phyloP scores from a whole-genome alignment of 441 rosid species.

The Mallotus repandus region DNA sequence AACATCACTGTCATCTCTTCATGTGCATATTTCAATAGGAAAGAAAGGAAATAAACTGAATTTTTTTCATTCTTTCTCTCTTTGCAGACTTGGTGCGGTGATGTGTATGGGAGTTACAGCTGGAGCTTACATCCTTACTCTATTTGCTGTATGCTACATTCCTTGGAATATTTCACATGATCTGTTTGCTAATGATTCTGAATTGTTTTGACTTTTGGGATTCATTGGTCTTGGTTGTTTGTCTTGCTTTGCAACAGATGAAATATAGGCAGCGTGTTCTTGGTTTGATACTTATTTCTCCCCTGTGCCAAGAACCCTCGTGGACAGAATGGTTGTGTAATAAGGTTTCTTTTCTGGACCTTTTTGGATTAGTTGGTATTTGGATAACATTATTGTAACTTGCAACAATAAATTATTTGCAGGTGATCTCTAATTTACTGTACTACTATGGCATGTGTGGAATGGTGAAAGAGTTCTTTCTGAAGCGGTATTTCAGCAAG shows the following conservation, averaged over 20 bases:
- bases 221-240: slow-evolving; percentile 14
- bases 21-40: background rate
- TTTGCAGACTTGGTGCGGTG: slow-evolving; percentile 79
- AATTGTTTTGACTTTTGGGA: background rate
- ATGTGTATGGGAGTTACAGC: slow-evolving; percentile 98
- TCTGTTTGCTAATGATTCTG: slow-evolving; percentile 5
- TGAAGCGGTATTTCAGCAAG: slow-evolving; percentile 93
- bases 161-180: background rate
- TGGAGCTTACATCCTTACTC: slow-evolving; percentile 91
- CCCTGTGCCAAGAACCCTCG: slow-evolving; percentile 87
- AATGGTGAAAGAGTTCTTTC: slow-evolving; percentile 75
- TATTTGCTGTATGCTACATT: slow-evolving; percentile 73
- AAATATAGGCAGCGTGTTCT: slow-evolving; percentile 83
- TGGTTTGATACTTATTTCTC: slow-evolving; percentile 90
- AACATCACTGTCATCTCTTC: background rate
- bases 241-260: slow-evolving; percentile 48
- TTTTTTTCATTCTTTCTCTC: slow-evolving; percentile 1
- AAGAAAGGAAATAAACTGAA: slow-evolving; percentile 9
- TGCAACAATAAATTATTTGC: slow-evolving; percentile 23
- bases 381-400: slow-evolving; percentile 17
- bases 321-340: slow-evolving; percentile 97
- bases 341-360: slow-evolving; percentile 53
- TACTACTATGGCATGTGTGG: slow-evolving; percentile 96
- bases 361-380: slow-evolving; percentile 11
- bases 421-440: slow-evolving; percentile 82